A percentile compares a stretch with the other conserved stretches of the same genome.
These are phyloP conservation scores for Furcasterigmium sp. DNA, from an alignment of 2,329 filamentous ascomycete genomes.

Conservation along the genomic window DNA sequence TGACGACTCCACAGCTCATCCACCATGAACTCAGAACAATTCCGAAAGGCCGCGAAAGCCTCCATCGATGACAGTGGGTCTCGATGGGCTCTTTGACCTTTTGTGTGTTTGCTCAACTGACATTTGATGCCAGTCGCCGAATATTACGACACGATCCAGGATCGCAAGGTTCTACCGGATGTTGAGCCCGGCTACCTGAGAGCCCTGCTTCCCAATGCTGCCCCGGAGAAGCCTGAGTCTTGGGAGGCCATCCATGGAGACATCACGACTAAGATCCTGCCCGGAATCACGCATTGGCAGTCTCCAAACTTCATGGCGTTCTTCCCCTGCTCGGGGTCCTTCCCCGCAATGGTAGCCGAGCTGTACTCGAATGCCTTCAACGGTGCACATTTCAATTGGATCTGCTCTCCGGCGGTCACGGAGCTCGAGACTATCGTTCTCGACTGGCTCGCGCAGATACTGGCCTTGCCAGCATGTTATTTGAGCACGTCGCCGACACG, in stretches of 20 bases:
- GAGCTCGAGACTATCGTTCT: conserved; percentile 90
- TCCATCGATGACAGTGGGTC: conserved; percentile 77
- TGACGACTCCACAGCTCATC: too few species aligned
- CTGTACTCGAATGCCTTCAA: conserved; percentile 88
- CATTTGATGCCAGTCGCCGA: conserved; percentile 57
- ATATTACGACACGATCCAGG: conserved; percentile 73
- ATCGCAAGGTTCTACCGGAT: conserved; percentile 67
- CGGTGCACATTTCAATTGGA: conserved; percentile 93
- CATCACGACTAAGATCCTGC: conserved; percentile 80
- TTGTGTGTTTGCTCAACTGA: too few species aligned
- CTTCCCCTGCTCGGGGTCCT: conserved; percentile 79
- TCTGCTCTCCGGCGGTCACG: conserved; percentile 86
- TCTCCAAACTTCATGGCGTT: conserved; percentile 94
- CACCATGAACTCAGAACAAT: conserved; percentile 73
- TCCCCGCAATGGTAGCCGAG: conserved; percentile 82
- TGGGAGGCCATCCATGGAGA: conserved; percentile 80
- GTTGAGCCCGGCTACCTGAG: conserved; percentile 83
- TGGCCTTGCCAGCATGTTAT: conserved; percentile 69
- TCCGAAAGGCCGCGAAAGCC: conserved; percentile 69
- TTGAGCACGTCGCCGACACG: conserved; percentile 62
- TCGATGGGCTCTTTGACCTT: too few species aligned
- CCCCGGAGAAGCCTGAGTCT: conserved; percentile 61
- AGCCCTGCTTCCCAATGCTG: conserved; percentile 65
- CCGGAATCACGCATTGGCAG: conserved; percentile 92
- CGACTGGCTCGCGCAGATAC: conserved; percentile 80